phyloP scores from a whole-genome alignment of 2,329 filamentous ascomycete species.

The Ceratocystis ficicola region DNA sequence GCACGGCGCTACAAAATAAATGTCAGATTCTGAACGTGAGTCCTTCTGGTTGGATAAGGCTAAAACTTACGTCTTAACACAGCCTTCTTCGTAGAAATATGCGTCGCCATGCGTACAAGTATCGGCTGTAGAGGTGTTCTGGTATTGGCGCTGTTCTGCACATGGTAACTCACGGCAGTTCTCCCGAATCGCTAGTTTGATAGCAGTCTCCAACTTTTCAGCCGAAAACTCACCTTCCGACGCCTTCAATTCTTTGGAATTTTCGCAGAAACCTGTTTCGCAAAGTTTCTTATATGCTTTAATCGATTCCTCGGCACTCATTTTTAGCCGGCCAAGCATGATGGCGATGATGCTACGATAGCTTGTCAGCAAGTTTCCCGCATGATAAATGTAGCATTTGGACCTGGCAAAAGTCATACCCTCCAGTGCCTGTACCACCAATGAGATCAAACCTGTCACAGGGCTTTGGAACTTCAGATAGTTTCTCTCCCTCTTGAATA shows the following conservation, averaged over 20 bases:
- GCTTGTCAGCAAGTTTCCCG: no score
- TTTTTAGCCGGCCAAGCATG: neutral
- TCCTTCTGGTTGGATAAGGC: no score
- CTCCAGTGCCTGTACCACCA: slow-evolving; percentile 28
- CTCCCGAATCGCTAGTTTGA: neutral
- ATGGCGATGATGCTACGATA: neutral
- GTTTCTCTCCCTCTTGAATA: slow-evolving; percentile 20
- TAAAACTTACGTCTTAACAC: no score
- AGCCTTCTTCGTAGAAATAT: neutral
- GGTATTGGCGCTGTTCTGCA: neutral
- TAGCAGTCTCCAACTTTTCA: neutral
- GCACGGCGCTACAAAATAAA: no score
- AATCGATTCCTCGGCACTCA: neutral
- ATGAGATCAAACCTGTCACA: slow-evolving; percentile 28
- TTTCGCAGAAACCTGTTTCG: no score
- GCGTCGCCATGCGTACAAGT: neutral
- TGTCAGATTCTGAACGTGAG: no score
- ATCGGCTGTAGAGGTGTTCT: neutral
- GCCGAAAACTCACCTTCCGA: no score
- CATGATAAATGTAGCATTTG: no score
- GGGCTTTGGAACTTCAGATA: slow-evolving; percentile 24
- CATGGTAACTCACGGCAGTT: neutral
- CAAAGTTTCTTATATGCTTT: neutral
- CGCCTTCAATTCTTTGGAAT: no score
- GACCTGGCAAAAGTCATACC: slow-evolving; percentile 21